Evolutionary conservation across 176 grass and related monocot genomes (phyloP), one percentile per base, ranked within the genome.

Genomic region (Secale cereale): DNA sequence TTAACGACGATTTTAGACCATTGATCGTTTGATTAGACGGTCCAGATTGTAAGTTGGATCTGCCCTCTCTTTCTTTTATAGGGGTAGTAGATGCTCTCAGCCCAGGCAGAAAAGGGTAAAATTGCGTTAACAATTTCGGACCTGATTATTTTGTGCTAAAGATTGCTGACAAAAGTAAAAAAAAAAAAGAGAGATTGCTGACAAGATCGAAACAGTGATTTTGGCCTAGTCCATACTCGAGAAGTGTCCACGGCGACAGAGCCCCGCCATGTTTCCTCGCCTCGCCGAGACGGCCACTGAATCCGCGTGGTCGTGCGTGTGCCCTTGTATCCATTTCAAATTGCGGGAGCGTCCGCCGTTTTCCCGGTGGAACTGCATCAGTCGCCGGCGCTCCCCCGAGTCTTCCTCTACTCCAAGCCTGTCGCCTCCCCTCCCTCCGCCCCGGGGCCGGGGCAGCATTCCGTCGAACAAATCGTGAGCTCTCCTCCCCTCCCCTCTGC

Each of bases 381-480:
- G 39, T 25, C 37, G 17, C 29, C 41, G 37, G 26, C 20, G 50
- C 75, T 59, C 19, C 30, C 30, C 52, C 37, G 25, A 29, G 25
- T 12, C 23, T 31, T 76, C 26, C 0, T 61, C 39, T 43, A 17
- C 60, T 43, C 10, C 37, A 46, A 7, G 78, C 62, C 36, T 16
- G 59, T 19, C 19, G 17, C 45, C 73, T 48, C 78, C 62, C 59
- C 16, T 29, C 27, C 39, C 13, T 78, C 54, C 12, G 11, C 19
- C 27, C 20, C 39, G 11, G 6, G 1, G 11, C 20, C 39, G 11
- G 6, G 1, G 11, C 6, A 22, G 27, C 40, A 81, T 67, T 66
- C 48, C 40, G 62, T 31, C 61, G 40, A 81, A 50, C 40, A 48
- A 19, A 31, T 28, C 46, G 62, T 67, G 78, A 81, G 78, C 78